A percentile compares a stretch with the other conserved stretches of the same genome.
Conservation (phyloP, 2,329 filamentous ascomycete species). For the Colletotrichum destructivum region DNA sequence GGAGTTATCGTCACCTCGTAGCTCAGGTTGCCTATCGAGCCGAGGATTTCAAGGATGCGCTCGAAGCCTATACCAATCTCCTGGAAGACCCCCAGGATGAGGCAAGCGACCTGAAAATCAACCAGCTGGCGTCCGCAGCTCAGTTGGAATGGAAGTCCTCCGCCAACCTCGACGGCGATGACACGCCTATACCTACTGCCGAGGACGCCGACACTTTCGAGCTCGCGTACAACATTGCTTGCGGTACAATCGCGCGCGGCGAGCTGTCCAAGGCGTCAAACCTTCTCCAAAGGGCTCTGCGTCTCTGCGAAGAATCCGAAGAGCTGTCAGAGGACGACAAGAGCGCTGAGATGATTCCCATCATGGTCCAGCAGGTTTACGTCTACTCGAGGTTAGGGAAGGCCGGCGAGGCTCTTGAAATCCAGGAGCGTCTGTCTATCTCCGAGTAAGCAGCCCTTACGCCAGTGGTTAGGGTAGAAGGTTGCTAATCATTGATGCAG, state of each 20-base stretch:
- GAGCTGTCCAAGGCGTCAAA: slow-evolving; percentile 76
- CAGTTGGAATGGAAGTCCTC: slow-evolving; percentile 80
- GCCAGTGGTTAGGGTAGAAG: not conserved
- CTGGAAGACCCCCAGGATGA: slow-evolving; percentile 66
- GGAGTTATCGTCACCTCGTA: slow-evolving; percentile 66
- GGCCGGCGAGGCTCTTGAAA: slow-evolving; percentile 73
- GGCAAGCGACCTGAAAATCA: slow-evolving; percentile 83
- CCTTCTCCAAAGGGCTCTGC: slow-evolving; percentile 78
- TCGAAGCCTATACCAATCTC: slow-evolving; percentile 74
- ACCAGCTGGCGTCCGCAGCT: slow-evolving; percentile 79
- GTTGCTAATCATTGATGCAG: slow-evolving; percentile 58
- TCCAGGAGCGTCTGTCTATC: slow-evolving; percentile 74
- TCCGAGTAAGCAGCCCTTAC: slow-evolving; percentile 66
- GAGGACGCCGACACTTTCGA: slow-evolving; percentile 84
- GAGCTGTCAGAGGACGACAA: slow-evolving; percentile 83
- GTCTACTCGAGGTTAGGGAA: slow-evolving; percentile 78
- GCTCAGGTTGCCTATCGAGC: slow-evolving; percentile 81
- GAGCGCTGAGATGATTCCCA: slow-evolving; percentile 80
- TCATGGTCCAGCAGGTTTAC: slow-evolving; percentile 83
- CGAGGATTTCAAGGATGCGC: slow-evolving; percentile 80
- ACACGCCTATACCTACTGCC: slow-evolving; percentile 59
- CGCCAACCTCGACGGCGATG: slow-evolving; percentile 50
- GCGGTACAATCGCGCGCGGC: slow-evolving; percentile 78
- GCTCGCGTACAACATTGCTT: slow-evolving; percentile 85
- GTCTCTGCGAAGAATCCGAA: slow-evolving; percentile 80